phyloP scores from a whole-genome alignment of 257 asterid genomes.

The Thymus quinquecostatus region DNA sequence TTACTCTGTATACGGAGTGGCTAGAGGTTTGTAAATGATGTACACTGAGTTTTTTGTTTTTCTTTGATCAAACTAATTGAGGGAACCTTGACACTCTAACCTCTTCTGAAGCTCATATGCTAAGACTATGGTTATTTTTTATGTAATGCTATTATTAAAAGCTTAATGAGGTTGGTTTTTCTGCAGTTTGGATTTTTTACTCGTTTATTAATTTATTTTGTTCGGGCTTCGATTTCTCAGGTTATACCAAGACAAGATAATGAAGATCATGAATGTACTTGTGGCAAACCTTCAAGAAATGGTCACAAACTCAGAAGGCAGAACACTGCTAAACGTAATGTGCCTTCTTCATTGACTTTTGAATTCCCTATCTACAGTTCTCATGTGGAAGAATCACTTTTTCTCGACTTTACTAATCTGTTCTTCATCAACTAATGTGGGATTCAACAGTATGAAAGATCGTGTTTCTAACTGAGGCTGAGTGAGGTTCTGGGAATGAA shows the following conservation, averaged over 20 bases:
- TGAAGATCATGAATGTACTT: slow-evolving; percentile 40
- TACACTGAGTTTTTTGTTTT: background rate
- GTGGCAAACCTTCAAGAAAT: slow-evolving; percentile 37
- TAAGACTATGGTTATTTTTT: background rate
- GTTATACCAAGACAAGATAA: slow-evolving; percentile 33
- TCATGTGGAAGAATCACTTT: background rate
- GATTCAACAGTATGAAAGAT: no score
- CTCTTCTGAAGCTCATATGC: no score
- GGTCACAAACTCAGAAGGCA: slow-evolving; percentile 35
- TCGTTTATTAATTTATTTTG: slow-evolving; percentile 24
- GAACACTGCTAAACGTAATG: slow-evolving; percentile 43
- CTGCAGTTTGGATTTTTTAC: slow-evolving; percentile 21
- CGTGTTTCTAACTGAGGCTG: no score
- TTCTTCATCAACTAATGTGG: no score
- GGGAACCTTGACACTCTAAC: no score
- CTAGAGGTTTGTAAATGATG: slow-evolving; percentile 58
- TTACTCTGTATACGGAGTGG: slow-evolving; percentile 84
- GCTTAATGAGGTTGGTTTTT: slow-evolving; percentile 8
- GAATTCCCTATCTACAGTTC: slow-evolving; percentile 23
- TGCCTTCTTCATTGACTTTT: slow-evolving; percentile 33
- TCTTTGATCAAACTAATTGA: no score
- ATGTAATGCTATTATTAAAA: slow-evolving; percentile 3
- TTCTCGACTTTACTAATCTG: no score
- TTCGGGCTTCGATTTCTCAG: slow-evolving; percentile 38
- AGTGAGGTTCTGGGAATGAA: no score